Percentiles rank a stretch among this genome's conserved stretches.
Evolutionary conservation across 148 eudicot genomes (phyloP).

Genomic region (Simmondsia chinensis): DNA sequence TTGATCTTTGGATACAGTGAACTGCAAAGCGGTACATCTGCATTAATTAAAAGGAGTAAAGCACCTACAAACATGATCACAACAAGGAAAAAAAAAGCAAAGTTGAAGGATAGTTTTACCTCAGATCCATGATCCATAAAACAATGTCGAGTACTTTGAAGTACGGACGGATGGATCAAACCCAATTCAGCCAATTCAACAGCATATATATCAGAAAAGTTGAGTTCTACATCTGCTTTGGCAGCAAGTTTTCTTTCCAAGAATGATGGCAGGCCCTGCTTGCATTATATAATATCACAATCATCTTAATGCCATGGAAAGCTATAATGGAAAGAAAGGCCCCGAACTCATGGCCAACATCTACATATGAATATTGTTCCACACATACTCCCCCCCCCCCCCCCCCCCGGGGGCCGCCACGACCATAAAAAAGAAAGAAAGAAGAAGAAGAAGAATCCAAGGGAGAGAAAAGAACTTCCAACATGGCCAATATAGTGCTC

Average conservation of each 20-base stretch:
- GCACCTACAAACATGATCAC: constrained; percentile 4
- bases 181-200: constrained; percentile 55
- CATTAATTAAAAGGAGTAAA: constrained; percentile 12
- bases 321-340: not conserved
- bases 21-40: constrained; percentile 80
- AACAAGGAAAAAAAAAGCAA: not conserved
- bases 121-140: constrained; percentile 38
- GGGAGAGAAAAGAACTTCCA: no score
- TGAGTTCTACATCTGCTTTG: constrained; percentile 28
- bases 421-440: constrained; percentile 5
- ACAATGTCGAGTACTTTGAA: constrained; percentile 29
- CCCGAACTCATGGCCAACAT: no score
- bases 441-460: not conserved
- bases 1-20: constrained; percentile 56
- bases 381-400: no score
- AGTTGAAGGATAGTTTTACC: constrained; percentile 23
- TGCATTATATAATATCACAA: constrained; percentile 2
- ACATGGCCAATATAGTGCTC: no score
- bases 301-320: not conserved
- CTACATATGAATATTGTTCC: no score
- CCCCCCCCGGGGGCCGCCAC: no score
- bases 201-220: constrained; percentile 66
- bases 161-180: constrained; percentile 30
- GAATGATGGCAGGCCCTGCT: constrained; percentile 47
- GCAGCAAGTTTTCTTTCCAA: constrained; percentile 24